Evolutionary conservation across 2,329 filamentous ascomycete species (phyloP).

Genomic region (Ophiocordyceps camponoti-saundersi): DNA sequence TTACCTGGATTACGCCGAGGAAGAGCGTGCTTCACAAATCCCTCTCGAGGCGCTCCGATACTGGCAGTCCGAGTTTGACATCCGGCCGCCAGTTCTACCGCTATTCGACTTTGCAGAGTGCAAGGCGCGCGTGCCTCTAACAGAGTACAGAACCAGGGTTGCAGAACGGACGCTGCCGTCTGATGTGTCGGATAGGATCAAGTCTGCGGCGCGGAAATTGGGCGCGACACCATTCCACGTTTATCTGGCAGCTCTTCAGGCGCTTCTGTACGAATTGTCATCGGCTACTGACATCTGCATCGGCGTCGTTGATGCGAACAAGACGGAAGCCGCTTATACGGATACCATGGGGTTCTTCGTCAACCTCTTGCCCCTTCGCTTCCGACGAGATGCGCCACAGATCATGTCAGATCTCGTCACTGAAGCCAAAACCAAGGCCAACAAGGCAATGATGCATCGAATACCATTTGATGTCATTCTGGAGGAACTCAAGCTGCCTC

Average conservation of each 20-base stretch:
- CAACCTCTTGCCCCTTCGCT: conserved; percentile 29
- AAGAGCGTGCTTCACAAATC: conserved; percentile 8
- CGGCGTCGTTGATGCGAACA: conserved; percentile 28
- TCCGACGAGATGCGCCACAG: conserved; percentile 11
- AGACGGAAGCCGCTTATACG: conserved; percentile 14
- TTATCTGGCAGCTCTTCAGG: conserved; percentile 22
- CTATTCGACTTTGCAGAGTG: conserved; percentile 5
- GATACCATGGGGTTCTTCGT: conserved; percentile 26
- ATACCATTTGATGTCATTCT: conserved; percentile 30
- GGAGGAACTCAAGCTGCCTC: conserved; percentile 19
- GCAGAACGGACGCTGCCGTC: not conserved
- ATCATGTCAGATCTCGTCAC: conserved; percentile 6
- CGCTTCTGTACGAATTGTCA: conserved; percentile 16
- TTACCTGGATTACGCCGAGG: conserved; percentile 16
- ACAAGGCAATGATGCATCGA: conserved; percentile 1
- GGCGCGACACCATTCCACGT: conserved; percentile 22
- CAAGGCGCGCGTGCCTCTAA: not conserved
- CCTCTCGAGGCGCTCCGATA: not conserved
- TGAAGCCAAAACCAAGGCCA: conserved; percentile 15
- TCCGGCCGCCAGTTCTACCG: conserved; percentile 9
- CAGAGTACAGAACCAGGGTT: not conserved
- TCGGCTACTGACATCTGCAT: conserved; percentile 23
- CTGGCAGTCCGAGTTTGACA: not conserved
- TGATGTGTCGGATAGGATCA: conserved; percentile 7
- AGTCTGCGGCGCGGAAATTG: conserved; percentile 5